Evolutionary conservation across 345 rosid genomes (phyloP), one percentile per base, ranked within the genome.

Genomic region (Noccaea bulbosa): DNA sequence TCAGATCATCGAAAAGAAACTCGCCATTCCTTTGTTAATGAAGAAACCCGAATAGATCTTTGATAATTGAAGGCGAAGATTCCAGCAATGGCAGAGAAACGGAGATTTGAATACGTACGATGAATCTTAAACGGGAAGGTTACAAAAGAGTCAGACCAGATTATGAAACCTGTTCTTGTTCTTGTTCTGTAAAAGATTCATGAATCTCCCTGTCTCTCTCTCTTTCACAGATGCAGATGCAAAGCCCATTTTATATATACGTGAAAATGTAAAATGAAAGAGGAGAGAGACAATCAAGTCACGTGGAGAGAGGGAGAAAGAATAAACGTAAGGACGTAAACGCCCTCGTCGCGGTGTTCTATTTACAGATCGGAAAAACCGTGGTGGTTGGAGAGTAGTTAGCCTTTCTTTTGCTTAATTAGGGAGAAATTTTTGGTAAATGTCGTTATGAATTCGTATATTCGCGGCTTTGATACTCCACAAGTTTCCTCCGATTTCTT

Each of bases 331-430:
- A 12, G 41, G 75, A 69, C 67, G 24, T 38, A 63, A 55, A 55
- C 63, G 5, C 61, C 79, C 70, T 76, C 52, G 7, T 37, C 7
- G 15, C 62, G 5, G 45, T 75, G 2, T 24, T 44, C 8, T 33
- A 37, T 53, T 74, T 62, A 75, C 69, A 35, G 27, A 52, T 67
- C 57, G 50, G 48, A 15, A 48, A 73, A 57, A 1, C 60, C 9
- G 17, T 73, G 48, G 78, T 74, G 37, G 78, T 67, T 74, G 69
- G 73, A 67, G 70, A 69, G 79, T 75, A 8, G 79, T 70, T 64
- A 64, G 52, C 46, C 35, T 3, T 57, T 69, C 5, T 39, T 54
- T 62, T 48, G 71, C 79, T 62, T 64, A 39, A 62, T 52, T 62
- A 46, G 45, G 33, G 46, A 69, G 45, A 68, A 1, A 2, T 2